A percentile compares a stretch with the other conserved stretches of the same genome.
Conservation (phyloP, 1,139 yeast genomes). For the Diutina ranongensis region DNA sequence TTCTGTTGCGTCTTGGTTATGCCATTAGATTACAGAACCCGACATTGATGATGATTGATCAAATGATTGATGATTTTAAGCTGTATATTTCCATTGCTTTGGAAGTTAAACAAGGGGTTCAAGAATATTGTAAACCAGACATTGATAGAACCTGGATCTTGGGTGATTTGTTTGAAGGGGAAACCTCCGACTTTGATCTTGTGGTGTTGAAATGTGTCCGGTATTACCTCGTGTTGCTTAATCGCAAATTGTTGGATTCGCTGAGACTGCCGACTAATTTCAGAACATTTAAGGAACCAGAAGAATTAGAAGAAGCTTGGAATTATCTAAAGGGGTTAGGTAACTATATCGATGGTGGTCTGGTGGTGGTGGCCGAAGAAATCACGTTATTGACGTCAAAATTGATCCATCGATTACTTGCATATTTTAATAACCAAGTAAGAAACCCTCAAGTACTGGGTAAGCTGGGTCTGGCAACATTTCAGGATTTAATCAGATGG, state of each 20-base stretch:
- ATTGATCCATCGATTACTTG: slow-evolving; percentile 55
- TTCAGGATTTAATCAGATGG: slow-evolving; percentile 64
- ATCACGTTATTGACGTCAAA: slow-evolving; percentile 55
- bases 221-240: slow-evolving; percentile 59
- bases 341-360: slow-evolving; percentile 66
- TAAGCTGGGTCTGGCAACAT: slow-evolving; percentile 18
- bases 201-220: slow-evolving; percentile 66
- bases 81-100: slow-evolving; percentile 68
- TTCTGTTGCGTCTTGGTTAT: slow-evolving; percentile 61
- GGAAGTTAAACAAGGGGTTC: slow-evolving; percentile 58
- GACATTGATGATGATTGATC: slow-evolving; percentile 93
- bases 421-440: slow-evolving; percentile 64
- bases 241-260: slow-evolving; percentile 69
- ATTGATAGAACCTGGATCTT: slow-evolving; percentile 59
- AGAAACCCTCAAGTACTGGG: slow-evolving; percentile 39
- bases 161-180: slow-evolving; percentile 52
- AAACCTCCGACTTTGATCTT: slow-evolving; percentile 47
- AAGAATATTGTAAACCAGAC: slow-evolving; percentile 57
- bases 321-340: slow-evolving; percentile 66
- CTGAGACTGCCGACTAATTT: slow-evolving; percentile 53
- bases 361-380: slow-evolving; percentile 71
- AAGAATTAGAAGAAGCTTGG: slow-evolving; percentile 75
- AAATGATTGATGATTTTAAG: slow-evolving; percentile 79
- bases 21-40: slow-evolving; percentile 77
- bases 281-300: slow-evolving; percentile 86